Evolutionary conservation across 2,329 filamentous ascomycete genomes (phyloP), one percentile per base, ranked within the genome.

Genomic region (Penicillium sp.): DNA sequence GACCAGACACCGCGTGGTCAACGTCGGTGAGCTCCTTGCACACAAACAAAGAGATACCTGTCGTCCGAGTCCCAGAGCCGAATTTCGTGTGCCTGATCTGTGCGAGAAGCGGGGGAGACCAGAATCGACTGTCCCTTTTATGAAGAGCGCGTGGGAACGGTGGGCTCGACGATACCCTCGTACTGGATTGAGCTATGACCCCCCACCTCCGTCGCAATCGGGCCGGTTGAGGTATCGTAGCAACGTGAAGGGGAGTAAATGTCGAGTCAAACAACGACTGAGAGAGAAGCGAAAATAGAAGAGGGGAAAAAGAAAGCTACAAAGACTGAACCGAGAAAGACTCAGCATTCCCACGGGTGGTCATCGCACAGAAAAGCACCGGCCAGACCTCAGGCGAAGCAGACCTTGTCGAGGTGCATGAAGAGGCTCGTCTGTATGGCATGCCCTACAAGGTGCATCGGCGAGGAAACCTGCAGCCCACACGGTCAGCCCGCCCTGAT

Each of bases 21-120:
- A 18, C 18, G 18, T 18, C 18, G 18, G 3, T 18, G 18, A 18
- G 18, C 18, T 18, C 29, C 28, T 12, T 32, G 8, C 4, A n/a
- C 42, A 24, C 42, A 6, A n/a, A 28, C n/a, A 28, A 29, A 32
- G 13, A 6, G 13, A n/a, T 26, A 8, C 24, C 12, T 9, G 7
- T 32, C 13, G 41, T 25, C n/a, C 29, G 44, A n/a, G 3, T 24
- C 37, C 25, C 6, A 18, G 32, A 28, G n/a, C 6, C 8, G 32
- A 27, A 26, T 8, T 33, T 12, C 32, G 36, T 37, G 32, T 18
- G 35, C 29, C 34, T 27, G 29, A 45, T 48, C 41, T 37, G 41
- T 41, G 46, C 41, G 46, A 32, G 44, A 34, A 34, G 39, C 33
- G 47, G 43, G 40, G 42, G 40, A 45, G 37, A 28, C 26, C 6